Evolutionary conservation across 108 stramenopile species (phyloP).

Genomic region (Skeletonema potamos): DNA sequence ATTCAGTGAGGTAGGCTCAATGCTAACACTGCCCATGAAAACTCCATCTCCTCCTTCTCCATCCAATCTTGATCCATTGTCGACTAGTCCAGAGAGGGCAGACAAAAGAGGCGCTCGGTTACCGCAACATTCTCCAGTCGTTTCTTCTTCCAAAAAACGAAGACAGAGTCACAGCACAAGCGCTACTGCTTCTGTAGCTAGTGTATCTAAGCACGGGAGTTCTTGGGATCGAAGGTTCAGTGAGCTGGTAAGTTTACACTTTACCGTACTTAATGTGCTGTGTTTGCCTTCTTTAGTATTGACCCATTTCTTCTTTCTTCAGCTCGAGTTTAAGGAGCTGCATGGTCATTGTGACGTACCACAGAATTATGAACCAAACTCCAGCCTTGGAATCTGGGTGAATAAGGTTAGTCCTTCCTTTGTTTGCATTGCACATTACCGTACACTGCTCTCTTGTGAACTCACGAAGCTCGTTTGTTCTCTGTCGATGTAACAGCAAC

Average conservation of each 20-base stretch:
- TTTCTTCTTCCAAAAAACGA: background rate
- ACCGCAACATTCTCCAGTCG: background rate
- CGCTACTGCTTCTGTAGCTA: background rate
- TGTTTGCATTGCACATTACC: background rate
- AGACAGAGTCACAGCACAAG: background rate
- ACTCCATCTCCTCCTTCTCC: conserved; percentile 7
- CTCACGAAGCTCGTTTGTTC: background rate
- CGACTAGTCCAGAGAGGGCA: background rate
- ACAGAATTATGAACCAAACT: conserved; percentile 65
- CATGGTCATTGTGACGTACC: conserved; percentile 82
- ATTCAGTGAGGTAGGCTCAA: conserved; percentile 6
- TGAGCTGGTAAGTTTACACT: conserved; percentile 12
- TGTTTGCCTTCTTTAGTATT: background rate
- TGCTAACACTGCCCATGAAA: background rate
- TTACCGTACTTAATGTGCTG: background rate
- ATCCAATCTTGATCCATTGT: background rate
- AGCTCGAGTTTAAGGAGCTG: conserved; percentile 13
- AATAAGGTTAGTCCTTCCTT: conserved; percentile 29
- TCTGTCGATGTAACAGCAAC: conserved; percentile 27
- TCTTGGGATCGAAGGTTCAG: background rate
- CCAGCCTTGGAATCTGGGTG: conserved; percentile 78
- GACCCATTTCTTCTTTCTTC: background rate
- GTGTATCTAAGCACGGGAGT: background rate
- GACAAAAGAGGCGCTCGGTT: background rate
- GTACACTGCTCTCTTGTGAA: background rate